Evolutionary conservation across 2,329 filamentous ascomycete genomes (phyloP).

Genomic region (Amauroascus verrucosus): DNA sequence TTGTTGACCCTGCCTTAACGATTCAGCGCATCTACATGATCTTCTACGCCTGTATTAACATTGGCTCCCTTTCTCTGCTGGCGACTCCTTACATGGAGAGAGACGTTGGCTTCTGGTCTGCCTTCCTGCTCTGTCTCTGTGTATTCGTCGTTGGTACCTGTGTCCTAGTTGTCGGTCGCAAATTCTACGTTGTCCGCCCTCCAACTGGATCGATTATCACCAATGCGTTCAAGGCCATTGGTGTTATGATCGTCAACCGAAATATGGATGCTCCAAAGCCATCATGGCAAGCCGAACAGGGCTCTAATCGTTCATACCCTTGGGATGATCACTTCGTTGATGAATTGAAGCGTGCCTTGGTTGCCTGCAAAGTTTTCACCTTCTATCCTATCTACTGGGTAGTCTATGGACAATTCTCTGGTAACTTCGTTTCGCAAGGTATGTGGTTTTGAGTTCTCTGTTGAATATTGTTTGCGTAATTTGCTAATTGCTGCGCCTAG

Average conservation of each 20-base stretch:
- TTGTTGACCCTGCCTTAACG: conserved; percentile 57
- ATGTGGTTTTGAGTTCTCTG: background rate
- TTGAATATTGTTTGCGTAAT: background rate
- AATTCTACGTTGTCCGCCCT: conserved; percentile 39
- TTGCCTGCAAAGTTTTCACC: conserved; percentile 61
- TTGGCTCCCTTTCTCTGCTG: conserved; percentile 59
- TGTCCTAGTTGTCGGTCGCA: conserved; percentile 41
- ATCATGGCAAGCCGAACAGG: conserved; percentile 48
- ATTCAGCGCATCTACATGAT: conserved; percentile 62
- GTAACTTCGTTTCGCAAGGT: conserved; percentile 57
- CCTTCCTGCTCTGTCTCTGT: conserved; percentile 51
- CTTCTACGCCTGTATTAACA: conserved; percentile 64
- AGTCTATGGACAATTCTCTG: conserved; percentile 57
- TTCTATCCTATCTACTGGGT: conserved; percentile 63
- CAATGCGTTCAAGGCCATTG: conserved; percentile 53
- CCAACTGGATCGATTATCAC: conserved; percentile 56
- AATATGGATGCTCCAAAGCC: conserved; percentile 57
- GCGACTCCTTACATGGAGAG: conserved; percentile 59
- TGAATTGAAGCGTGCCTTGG: conserved; percentile 55
- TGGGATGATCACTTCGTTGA: conserved; percentile 65
- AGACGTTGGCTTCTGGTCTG: conserved; percentile 56
- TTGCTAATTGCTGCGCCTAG: conserved; percentile 19
- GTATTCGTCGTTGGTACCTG: conserved; percentile 54
- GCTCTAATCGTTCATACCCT: conserved; percentile 35
- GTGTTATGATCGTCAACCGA: conserved; percentile 43